Percentiles rank a stretch among this genome's conserved stretches.
phyloP scores from a whole-genome alignment of 371 early-diverging fungal genomes.

The Amoeboaphelidium protococcarum region DNA sequence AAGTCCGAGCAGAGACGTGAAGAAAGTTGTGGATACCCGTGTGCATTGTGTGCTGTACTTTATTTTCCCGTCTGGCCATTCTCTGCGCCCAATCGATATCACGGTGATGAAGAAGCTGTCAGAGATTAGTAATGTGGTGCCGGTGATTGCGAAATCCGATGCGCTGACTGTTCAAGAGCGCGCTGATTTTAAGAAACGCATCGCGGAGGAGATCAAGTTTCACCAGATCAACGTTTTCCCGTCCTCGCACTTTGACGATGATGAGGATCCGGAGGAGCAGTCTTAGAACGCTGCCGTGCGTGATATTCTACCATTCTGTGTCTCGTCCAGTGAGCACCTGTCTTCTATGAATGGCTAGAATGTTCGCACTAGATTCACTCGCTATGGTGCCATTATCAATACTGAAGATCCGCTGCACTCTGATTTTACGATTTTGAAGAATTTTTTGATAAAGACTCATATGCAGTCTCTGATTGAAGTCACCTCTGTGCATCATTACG shows the following conservation, averaged over 20 bases:
- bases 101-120: slow-evolving; percentile 37
- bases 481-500: slow-evolving; percentile 59
- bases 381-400: slow-evolving; percentile 31
- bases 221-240: slow-evolving; percentile 75
- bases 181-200: slow-evolving; percentile 33
- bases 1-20: slow-evolving; percentile 31
- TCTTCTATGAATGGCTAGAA: slow-evolving; percentile 45
- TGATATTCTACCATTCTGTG: slow-evolving; percentile 53
- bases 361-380: slow-evolving; percentile 36
- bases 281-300: slow-evolving; percentile 40
- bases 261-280: slow-evolving; percentile 38
- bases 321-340: slow-evolving; percentile 55
- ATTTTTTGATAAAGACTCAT: slow-evolving; percentile 59
- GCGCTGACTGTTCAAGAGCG: slow-evolving; percentile 53
- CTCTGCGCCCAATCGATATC: slow-evolving; percentile 24
- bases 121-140: slow-evolving; percentile 46
- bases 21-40: slow-evolving; percentile 50
- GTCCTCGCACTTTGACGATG: slow-evolving; percentile 24
- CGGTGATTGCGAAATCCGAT: slow-evolving; percentile 65
- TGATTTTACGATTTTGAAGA: slow-evolving; percentile 51
- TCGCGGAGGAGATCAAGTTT: slow-evolving; percentile 69
- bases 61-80: slow-evolving; percentile 33
- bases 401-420: slow-evolving; percentile 39
- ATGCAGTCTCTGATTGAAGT: slow-evolving; percentile 61
- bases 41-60: slow-evolving; percentile 55